Evolutionary conservation across 495 filamentous ascomycete genomes (phyloP), one percentile per base, ranked within the genome.

Genomic region (Penicillium malachiteum): DNA sequence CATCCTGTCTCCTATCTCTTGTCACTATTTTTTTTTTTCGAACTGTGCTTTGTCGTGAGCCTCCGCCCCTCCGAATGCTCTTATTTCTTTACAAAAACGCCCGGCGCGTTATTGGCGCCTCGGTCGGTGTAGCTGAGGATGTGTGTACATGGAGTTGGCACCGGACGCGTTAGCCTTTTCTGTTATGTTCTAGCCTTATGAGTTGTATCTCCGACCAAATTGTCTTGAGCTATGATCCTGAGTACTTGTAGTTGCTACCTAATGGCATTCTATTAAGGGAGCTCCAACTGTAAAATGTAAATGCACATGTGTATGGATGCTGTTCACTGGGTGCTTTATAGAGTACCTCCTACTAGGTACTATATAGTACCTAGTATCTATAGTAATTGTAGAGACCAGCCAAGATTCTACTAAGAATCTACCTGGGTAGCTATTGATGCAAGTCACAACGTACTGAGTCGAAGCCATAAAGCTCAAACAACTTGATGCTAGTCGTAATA

Each of bases 91-190:
- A 47, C 52, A 30, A 55, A n/a, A 55, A 38, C 18, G 17, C 26
- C 35, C 49, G 18, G 26, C 48, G 14, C 33, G 11, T 48, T 17
- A 33, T 33, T 42, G 52, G 48, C 44, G 47, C 48, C 40, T 39
- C 34, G 54, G 46, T 53, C 44, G 52, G 57, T 59, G 57, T 61
- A 58, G 59, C 49, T 51, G 61, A 60, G 55, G 63, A 56, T 61
- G 41, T 49, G 58, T 58, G 57, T 62, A 64, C 58, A 61, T 58
- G 64, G 57, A 66, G 60, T 64, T 66, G 59, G 56, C 60, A 56
- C 57, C 48, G 59, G 55, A 58, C 59, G 60, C 50, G 58, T 59
- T 62, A 43, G 40, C 48, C 37, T 38, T 40, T 50, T 38, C 33
- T 39, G 51, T 64, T 55, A 21, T 63, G 41, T 63, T 63, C 59